Evolutionary conservation across 2,329 filamentous ascomycete genomes (phyloP), one percentile per base, ranked within the genome.

Genomic region (Colletotrichum karsti): DNA sequence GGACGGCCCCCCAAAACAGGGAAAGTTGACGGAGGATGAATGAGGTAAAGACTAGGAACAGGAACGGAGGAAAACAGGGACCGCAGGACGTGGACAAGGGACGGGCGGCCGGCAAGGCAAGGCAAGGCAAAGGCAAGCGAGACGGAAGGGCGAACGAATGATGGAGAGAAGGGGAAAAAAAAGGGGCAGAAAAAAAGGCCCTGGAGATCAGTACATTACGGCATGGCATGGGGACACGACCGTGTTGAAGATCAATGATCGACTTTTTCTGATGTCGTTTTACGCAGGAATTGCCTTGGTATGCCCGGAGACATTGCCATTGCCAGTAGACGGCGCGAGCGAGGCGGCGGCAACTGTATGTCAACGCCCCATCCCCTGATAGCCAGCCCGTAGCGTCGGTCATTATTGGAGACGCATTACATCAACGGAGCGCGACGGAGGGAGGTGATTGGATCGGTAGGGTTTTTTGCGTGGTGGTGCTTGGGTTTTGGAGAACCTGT

Each of bases 171-270:
- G 15, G 54, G 33, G 41, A 39, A 46, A 26, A 20, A 33, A 28
- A 37, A 10, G 58, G 33, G 61, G 60, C 51, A 50, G 42, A 50
- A 50, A 65, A 61, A 37, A 35, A 53, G 53, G 58, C 63, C 50
- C 58, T 63, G 58, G 58, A 63, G 63, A 63, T 67, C n/a, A n/a
- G n/a, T n/a, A n/a, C n/a, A n/a, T n/a, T n/a, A n/a, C n/a, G n/a
- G n/a, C 57, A 50, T 28, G 26, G 35, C 12, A 18, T 8, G 15
- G 7, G 26, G 20, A 53, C 42, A 28, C 39, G 48, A 24, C 26
- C 20, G 57, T 28, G 63, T 56, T 28, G 57, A 50, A 54, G 63
- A 63, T 67, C 50, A 44, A 20, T 51, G 26, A 30, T 63, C 39
- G 44, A n/a, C 54, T 37, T 44, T 12, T 12, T 24, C 10, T 13